Base-by-base conservation (phyloP, 2,329 filamentous ascomycete species). In the Lachnellula hyalina region DNA sequence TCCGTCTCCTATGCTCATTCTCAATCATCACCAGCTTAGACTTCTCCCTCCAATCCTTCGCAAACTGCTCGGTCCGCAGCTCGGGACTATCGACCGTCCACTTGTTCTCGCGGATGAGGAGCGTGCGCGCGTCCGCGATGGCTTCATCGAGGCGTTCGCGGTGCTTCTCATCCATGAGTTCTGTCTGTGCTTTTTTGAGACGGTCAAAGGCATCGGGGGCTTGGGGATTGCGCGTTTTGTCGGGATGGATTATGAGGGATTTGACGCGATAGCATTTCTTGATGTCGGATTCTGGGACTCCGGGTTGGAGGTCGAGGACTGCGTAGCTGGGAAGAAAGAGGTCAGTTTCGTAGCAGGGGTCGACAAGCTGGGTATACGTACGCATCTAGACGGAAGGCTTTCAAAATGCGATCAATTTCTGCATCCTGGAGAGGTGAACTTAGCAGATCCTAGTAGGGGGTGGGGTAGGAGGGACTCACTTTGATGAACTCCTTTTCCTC, bases 211-310 rank as follows among this genome's bases (percentile, higher is more conserved):
- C 94, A 67, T 97, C 94, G 3, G 94, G 93, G 0, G 94, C 94
- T 48, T 79, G 82, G 0, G 90, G 87, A 69, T 99, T 97, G 68
- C 85, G 85, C 54, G 94, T 96, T 73, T 99, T 99, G 77, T 99
- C 94, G 6, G 94, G 94, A 77, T 99, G 94, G 76, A 99, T 97
- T 48, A 99, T 85, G 54, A 99, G 86, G n/a, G 94, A 99, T 74
- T 96, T 97, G 67, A 90, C 92, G 77, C 94, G 92, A 76, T 97
- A 99, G 63, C 83, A 83, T 64, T 86, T 78, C 75, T 96, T 97
- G 78, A 99, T 97, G 75, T 97, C 94, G 56, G 90, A 92, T 65
- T 97, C 93, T 53, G 94, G 85, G 19, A 97, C 90, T 69, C 94
- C 94, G 3, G 94, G 94, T 71, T 96, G 91, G 46, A 99, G 87